Conservation (phyloP, 176 grass and related monocot genomes). For the Carex kokanica region DNA sequence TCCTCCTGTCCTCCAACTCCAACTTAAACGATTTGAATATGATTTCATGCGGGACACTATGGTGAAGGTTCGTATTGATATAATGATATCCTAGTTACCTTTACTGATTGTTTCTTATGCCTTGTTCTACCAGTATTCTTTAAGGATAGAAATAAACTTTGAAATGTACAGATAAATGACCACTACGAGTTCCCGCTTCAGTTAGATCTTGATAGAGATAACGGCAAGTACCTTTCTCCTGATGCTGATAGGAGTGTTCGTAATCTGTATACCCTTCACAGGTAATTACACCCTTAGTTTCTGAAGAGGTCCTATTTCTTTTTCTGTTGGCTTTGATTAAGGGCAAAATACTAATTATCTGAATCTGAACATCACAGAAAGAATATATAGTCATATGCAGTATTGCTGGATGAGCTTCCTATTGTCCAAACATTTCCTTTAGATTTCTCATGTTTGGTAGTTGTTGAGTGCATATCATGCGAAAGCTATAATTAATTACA, state of each 20-base stretch:
- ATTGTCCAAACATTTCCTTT: not conserved
- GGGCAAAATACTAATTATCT: not conserved
- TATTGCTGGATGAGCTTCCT: not conserved
- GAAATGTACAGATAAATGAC: constrained; percentile 94
- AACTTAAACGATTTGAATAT: constrained; percentile 98
- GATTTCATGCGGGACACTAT: constrained; percentile 99
- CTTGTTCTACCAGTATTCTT: constrained; percentile 21
- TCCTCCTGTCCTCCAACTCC: constrained; percentile 96
- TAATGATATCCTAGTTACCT: not conserved
- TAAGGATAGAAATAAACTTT: constrained; percentile 1
- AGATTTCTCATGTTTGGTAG: not conserved
- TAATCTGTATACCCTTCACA: constrained; percentile 97
- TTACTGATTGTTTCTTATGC: not conserved
- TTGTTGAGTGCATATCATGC: not conserved
- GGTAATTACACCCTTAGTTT: constrained; percentile 38
- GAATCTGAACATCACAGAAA: not conserved
- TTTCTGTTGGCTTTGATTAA: not conserved
- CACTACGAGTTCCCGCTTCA: constrained; percentile 97
- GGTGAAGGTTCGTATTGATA: constrained; percentile 84
- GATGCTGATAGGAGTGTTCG: constrained; percentile 90
- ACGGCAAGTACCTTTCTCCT: constrained; percentile 91
- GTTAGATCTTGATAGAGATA: constrained; percentile 93
- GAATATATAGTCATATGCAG: not conserved
- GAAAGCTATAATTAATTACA: not conserved
- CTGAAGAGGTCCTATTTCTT: not conserved